Base-by-base conservation (phyloP, 2,329 filamentous ascomycete genomes). In the Metarhizium guizhouense region DNA sequence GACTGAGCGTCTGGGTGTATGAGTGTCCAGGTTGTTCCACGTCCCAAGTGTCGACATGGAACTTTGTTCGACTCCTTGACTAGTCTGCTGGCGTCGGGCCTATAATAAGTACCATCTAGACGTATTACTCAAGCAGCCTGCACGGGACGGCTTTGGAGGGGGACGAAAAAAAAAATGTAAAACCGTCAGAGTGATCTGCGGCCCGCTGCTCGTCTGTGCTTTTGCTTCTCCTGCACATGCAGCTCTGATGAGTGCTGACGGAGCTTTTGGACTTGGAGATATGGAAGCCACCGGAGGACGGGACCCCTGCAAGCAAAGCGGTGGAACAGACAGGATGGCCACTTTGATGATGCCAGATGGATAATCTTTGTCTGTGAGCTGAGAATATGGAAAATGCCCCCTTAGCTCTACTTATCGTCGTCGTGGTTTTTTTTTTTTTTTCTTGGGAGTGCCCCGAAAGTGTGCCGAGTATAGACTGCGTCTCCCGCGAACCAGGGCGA, bases 131-230 rank as follows among this genome's bases (percentile, higher is more conserved):
- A 25, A 56, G 13, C 3, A 25, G 11, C 36, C 43, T 14, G 25
- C 42, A 20, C 32, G 16, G 14, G 32, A 36, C 34, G 32, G 25
- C 34, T 32, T 10, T 32, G 29, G 49, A 45, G 29, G 43, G 20
- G 38, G 36, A 40, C 48, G n/a, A 52, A 48, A 34, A 40, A 11
- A 20, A 20, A 20, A 45, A 8, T 16, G 6, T 42, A 36, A 54
- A 36, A 14, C 11, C 11, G 38, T n/a, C 5, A 40, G 14, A 13
- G 38, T 40, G 5, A 40, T 40, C 38, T 55, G 56, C 56, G 53
- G 51, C 51, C 56, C 55, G 53, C 48, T 49, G 50, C 56, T 54
- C 55, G 56, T 53, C 55, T 49, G 54, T 18, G 48, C 53, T 50
- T 25, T n/a, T 51, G 48, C 47, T 38, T 11, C 32, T 34, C 32